Conservation (phyloP, 169 alveolate species). For the Cryptosporidium sp. region DNA sequence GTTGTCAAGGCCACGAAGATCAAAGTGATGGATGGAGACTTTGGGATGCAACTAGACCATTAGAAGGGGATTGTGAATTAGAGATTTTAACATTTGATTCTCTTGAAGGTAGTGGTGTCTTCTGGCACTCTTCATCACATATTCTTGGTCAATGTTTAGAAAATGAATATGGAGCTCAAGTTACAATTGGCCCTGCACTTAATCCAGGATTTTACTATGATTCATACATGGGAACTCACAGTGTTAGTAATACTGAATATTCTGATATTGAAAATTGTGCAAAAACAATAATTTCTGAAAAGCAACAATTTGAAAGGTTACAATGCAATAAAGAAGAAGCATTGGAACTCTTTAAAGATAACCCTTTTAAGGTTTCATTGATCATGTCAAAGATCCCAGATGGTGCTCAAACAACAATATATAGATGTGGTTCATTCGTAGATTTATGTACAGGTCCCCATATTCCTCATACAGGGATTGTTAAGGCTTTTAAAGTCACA, state of each 20-base stretch:
- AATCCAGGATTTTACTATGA: constrained; percentile 98
- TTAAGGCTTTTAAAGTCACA: constrained; percentile 94
- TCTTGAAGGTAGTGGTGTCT: constrained; percentile 93
- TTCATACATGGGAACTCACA: constrained; percentile 92
- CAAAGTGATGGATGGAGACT: constrained; percentile 82
- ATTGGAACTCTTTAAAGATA: constrained; percentile 92
- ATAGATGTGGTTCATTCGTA: constrained; percentile 97
- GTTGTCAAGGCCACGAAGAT: constrained; percentile 22
- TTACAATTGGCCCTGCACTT: constrained; percentile 94
- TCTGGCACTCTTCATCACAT: constrained; percentile 99
- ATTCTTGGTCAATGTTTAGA: constrained; percentile 92
- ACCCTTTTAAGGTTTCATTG: constrained; percentile 97
- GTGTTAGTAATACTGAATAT: constrained; percentile 29
- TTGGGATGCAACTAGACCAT: constrained; percentile 97
- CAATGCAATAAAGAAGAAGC: constrained; percentile 97
- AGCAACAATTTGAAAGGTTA: constrained; percentile 94
- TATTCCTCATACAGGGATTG: constrained; percentile 93
- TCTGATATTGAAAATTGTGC: constrained; percentile 81
- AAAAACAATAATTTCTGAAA: constrained; percentile 84
- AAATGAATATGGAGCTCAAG: constrained; percentile 94
- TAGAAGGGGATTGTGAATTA: constrained; percentile 95
- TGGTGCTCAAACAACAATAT: constrained; percentile 94
- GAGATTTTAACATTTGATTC: constrained; percentile 92
- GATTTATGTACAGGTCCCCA: constrained; percentile 99
- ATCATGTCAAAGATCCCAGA: constrained; percentile 96